A percentile compares a stretch with the other conserved stretches of the same genome.
phyloP scores from a whole-genome alignment of 2,329 filamentous ascomycete species.

The Cyphellophora attinorum region DNA sequence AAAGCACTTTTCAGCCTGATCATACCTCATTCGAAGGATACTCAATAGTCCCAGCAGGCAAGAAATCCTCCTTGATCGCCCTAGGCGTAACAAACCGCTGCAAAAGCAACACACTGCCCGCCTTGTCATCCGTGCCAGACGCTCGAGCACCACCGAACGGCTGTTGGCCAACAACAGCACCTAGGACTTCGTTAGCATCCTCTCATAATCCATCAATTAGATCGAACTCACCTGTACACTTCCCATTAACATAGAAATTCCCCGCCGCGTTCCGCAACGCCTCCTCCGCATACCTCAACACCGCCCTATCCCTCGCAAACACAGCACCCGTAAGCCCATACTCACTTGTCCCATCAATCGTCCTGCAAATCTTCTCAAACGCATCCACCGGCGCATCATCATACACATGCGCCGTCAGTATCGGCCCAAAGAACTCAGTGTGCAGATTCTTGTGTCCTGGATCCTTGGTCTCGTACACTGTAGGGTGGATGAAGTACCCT shows the following conservation, averaged over 20 bases:
- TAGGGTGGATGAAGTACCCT: slow-evolving; percentile 71
- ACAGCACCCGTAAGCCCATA: slow-evolving; percentile 71
- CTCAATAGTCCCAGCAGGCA: slow-evolving; percentile 35
- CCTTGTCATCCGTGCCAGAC: slow-evolving; percentile 50
- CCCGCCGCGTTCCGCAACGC: slow-evolving; percentile 63
- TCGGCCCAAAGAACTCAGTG: slow-evolving; percentile 67
- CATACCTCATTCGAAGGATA: slow-evolving; percentile 45
- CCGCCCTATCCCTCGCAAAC: slow-evolving; percentile 61
- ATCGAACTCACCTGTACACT: slow-evolving; percentile 44
- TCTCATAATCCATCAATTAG: background rate
- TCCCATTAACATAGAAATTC: slow-evolving; percentile 82
- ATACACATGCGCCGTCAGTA: slow-evolving; percentile 63
- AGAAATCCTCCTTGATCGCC: slow-evolving; percentile 47
- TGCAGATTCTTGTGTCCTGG: slow-evolving; percentile 59
- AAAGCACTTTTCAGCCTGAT: slow-evolving; percentile 1
- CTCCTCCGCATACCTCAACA: slow-evolving; percentile 60
- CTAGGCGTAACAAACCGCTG: slow-evolving; percentile 46
- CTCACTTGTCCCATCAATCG: slow-evolving; percentile 62
- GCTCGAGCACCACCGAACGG: slow-evolving; percentile 46
- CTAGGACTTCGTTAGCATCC: slow-evolving; percentile 5
- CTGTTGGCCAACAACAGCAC: slow-evolving; percentile 40
- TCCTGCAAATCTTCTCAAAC: slow-evolving; percentile 50
- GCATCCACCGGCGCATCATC: slow-evolving; percentile 45
- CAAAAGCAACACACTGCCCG: slow-evolving; percentile 43
- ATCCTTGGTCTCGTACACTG: slow-evolving; percentile 61